Base-by-base conservation (phyloP, 2,329 filamentous ascomycete genomes). In the Monosporascus sp. region DNA sequence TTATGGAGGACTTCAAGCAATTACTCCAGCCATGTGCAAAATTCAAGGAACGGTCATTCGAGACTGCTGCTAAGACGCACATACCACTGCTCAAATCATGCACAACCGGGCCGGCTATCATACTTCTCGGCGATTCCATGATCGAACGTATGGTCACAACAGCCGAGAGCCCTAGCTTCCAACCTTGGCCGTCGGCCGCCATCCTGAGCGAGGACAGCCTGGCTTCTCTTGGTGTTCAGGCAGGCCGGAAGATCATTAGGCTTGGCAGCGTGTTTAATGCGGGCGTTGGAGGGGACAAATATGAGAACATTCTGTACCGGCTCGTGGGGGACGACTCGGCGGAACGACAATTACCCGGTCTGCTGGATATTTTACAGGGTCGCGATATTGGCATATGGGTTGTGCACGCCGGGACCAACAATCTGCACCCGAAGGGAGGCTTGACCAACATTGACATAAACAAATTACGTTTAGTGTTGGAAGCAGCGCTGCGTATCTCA, bases 271-370 rank as follows among this genome's bases (percentile, higher is more conserved):
- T 58, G 14, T 54, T 62, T 9, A 62, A 63, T 39, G 59, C 59
- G 7, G 60, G 60, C n/a, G 61, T 62, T 20, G 61, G 61, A 9
- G 61, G 61, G 9, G 61, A 63, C 17, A 62, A 59, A 46, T 58
- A 59, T 15, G 54, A 62, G 43, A 62, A 63, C 18, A 52, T 63
- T 0, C 51, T 63, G 7, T 62, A 57, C 39, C 52, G 61, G 6
- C 50, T 62, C 7, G 14, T 53, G 2, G 58, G 60, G 3, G 55
- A 59, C 24, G 39, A 44, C 1, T n/a, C 8, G 0, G 11, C 50
- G 46, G 7, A 50, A 35, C 48, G 41, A 6, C 39, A 31, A 47
- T 20, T 54, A 1, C 31, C 22, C 2, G 48, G 52, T 5, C 48
- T 54, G 14, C 7, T 50, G 14, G 48, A 50, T 6, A 15, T 31